phyloP scores from a whole-genome alignment of 1,284 basidiomycete genomes.

The Ustilago curta region DNA sequence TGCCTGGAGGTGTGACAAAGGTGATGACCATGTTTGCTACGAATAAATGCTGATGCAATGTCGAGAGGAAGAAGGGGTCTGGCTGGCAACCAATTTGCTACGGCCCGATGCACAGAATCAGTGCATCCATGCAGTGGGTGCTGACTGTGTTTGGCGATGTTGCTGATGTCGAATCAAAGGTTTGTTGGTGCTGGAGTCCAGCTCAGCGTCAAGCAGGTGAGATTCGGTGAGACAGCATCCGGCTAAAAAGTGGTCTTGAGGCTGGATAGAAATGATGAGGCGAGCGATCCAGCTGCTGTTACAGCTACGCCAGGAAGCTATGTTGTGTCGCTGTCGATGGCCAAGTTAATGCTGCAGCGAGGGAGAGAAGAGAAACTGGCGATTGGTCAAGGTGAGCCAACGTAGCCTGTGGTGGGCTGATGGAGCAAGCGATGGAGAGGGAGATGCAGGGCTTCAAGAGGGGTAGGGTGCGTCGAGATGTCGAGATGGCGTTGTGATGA shows the following conservation, averaged over 20 bases:
- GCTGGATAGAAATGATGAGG: not conserved
- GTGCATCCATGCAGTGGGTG: not conserved
- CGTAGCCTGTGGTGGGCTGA: not conserved
- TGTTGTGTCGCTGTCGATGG: not conserved
- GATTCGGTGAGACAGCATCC: conserved; percentile 2
- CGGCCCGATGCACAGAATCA: not conserved
- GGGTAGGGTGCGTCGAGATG: too few relatives aligned
- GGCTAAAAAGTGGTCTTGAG: not conserved
- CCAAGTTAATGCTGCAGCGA: not conserved
- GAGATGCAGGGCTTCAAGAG: too few relatives aligned
- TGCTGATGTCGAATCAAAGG: not conserved
- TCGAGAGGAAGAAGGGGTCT: not conserved
- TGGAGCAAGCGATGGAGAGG: too few relatives aligned
- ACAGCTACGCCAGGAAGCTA: not conserved
- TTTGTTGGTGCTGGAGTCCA: not conserved
- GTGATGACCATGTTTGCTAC: conserved; percentile 35
- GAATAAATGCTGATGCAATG: not conserved
- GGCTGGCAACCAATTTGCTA: not conserved
- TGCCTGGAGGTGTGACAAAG: conserved; percentile 38
- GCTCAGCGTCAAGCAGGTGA: conserved; percentile 9
- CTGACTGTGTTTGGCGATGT: not conserved
- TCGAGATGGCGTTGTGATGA: not conserved
- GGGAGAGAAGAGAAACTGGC: not conserved
- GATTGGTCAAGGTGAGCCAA: not conserved
- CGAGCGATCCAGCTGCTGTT: not conserved